Evolutionary conservation across 306 rosid species (phyloP), one percentile per base, ranked within the genome.

Genomic region (Hippophae gyantsensis): DNA sequence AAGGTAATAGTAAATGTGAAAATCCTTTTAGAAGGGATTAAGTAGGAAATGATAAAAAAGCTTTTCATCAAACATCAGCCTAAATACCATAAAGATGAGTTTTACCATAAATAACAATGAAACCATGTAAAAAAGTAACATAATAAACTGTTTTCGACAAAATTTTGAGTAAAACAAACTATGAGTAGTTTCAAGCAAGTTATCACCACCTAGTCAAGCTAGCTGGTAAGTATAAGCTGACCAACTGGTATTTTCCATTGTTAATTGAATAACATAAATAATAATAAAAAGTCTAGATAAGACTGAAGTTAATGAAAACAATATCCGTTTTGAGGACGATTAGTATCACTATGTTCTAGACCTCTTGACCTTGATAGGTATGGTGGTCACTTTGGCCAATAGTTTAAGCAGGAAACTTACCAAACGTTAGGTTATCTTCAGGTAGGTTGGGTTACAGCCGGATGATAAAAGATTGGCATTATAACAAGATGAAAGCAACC

Each of bases 371-470:
- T 32, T 52, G 56, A 68, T 72, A 57, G 26, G 13, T 68, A 56
- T 52, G n/a, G 38, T 38, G 56, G 56, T 58, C 60, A 43, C 67
- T 50, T n/a, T 60, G 60, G 54, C 42, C 55, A 55, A 50, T 49
- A 68, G 54, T 67, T 51, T 38, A 61, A 57, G 66, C 64, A 63
- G 62, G 72, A 63, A 45, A 45, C 64, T 68, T 48, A 10, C 46
- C 55, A 61, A 61, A 56, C 43, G 54, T 10, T 43, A 9, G 7
- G 8, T 46, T 51, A 56, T 58, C 57, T 59, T 14, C 56, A 58
- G 13, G 50, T 54, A 63, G 9, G 57, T 61, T 38, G 43, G 43
- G 3, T 55, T 13, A 59, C 64, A 44, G 52, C 56, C 68, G 71
- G 55, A 75, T n/a, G 25, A 56, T 47, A 61, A 59, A 53, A 40